These are phyloP conservation scores for Metarhizium album DNA, from an alignment of 2,329 filamentous ascomycete species.

Conservation along the genomic window DNA sequence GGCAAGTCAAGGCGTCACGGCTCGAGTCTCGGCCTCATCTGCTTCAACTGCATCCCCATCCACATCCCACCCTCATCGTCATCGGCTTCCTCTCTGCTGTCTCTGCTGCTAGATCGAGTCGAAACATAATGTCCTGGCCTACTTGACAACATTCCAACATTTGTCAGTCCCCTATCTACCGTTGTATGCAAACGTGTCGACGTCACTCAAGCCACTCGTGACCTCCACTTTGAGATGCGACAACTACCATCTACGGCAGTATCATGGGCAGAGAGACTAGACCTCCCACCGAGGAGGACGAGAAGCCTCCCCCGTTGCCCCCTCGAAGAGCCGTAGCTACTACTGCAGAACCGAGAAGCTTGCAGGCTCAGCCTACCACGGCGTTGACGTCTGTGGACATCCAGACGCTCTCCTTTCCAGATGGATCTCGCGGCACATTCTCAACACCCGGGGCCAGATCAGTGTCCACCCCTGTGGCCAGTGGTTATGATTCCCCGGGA, in stretches of 20 bases:
- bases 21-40: not conserved
- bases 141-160: not conserved
- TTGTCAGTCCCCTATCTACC: not conserved
- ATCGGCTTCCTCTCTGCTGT: not conserved
- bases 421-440: constrained; percentile 57
- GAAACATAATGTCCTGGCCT: not conserved
- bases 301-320: constrained; percentile 44
- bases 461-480: constrained; percentile 26
- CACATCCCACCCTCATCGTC: not conserved
- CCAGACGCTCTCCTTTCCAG: constrained; percentile 63
- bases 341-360: constrained; percentile 27
- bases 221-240: constrained; percentile 18
- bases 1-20: no score
- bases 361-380: constrained; percentile 64
- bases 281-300: constrained; percentile 23
- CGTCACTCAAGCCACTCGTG: not conserved
- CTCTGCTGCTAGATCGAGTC: not conserved
- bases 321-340: constrained; percentile 33
- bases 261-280: constrained; percentile 20
- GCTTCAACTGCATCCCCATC: not conserved
- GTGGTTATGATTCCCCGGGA: constrained; percentile 30
- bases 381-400: constrained; percentile 75
- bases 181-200: not conserved
- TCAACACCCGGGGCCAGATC: constrained; percentile 26
- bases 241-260: constrained; percentile 8